Base-by-base conservation (phyloP, 2,329 filamentous ascomycete genomes). In the Colletotrichum graminicola region DNA sequence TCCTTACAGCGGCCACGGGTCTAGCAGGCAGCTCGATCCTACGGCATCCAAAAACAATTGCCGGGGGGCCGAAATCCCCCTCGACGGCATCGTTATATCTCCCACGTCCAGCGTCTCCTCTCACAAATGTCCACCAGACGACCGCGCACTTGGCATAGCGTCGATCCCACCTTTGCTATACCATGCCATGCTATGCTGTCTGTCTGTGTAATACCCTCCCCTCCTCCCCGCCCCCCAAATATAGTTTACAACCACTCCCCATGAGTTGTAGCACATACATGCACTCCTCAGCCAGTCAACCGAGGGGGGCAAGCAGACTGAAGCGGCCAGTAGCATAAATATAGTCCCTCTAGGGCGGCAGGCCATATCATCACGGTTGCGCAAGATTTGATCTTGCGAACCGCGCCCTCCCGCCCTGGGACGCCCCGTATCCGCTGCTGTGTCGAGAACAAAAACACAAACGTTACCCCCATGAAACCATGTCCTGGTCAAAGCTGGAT, bases 321-420 rank as follows among this genome's bases (percentile, higher is more conserved):
- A 71, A 36, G 43, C 57, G 45, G 16, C 68, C 65, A 71, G 47
- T 71, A 32, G 64, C 39, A 67, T n/a, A 16, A 21, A 14, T 12
- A 3, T 21, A 32, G 36, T 32, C 47, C 66, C 32, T 61, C 56
- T 43, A 43, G 26, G 39, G 51, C 11, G 29, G n/a, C 16, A 43
- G 14, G 26, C 43, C 32, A 18, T 66, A 62, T 34, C 55, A 57
- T 72, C 66, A 56, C 51, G 60, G 61, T 66, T 57, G 66, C 61
- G 66, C 70, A 60, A 70, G 55, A 71, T 71, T 70, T 70, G 60
- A 72, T 71, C 70, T 72, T 55, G 66, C 70, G 51, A 72, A 65
- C 66, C 70, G 61, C 66, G 61, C 55, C 70, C 56, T 66, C 66
- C 70, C 60, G 66, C 62, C 52, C 66, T 72, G 55, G 60, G 43